A percentile compares a stretch with the other conserved stretches of the same genome.
These are phyloP conservation scores for Dendrocalamus sinicus DNA, from an alignment of 176 grass and related monocot species.

Conservation along the genomic window DNA sequence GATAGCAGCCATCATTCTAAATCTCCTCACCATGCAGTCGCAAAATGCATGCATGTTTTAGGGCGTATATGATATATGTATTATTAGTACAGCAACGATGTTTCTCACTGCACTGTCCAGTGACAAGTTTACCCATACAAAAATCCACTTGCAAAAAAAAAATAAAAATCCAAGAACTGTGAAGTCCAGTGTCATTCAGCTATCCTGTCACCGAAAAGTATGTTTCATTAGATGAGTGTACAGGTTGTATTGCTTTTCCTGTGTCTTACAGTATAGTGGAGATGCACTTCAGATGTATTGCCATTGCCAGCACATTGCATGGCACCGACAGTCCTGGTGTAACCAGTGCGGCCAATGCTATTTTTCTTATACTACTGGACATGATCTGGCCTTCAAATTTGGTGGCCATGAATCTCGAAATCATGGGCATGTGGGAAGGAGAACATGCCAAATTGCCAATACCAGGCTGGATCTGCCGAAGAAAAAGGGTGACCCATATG, in stretches of 20 bases:
- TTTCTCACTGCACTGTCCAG: neutral
- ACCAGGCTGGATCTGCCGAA: conserved; percentile 36
- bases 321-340: conserved; percentile 45
- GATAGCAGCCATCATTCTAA: neutral
- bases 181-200: neutral
- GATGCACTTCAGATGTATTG: conserved; percentile 18
- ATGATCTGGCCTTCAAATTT: conserved; percentile 47
- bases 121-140: conserved; percentile 1
- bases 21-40: conserved; percentile 17
- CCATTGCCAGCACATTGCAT: conserved; percentile 26
- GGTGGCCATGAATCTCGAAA: neutral
- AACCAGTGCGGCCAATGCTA: neutral
- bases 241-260: conserved; percentile 16
- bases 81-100: neutral
- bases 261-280: conserved; percentile 31
- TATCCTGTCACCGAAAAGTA: neutral
- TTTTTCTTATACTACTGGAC: conserved; percentile 19
- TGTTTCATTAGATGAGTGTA: conserved; percentile 17
- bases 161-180: neutral
- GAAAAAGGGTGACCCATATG: neutral
- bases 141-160: neutral
- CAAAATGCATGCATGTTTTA: neutral
- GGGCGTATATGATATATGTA: conserved; percentile 39
- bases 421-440: conserved; percentile 31
- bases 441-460: conserved; percentile 31